A percentile compares a stretch with the other conserved stretches of the same genome.
phyloP scores from a whole-genome alignment of 176 grass and related monocot species.

The Panicum miliaceum region DNA sequence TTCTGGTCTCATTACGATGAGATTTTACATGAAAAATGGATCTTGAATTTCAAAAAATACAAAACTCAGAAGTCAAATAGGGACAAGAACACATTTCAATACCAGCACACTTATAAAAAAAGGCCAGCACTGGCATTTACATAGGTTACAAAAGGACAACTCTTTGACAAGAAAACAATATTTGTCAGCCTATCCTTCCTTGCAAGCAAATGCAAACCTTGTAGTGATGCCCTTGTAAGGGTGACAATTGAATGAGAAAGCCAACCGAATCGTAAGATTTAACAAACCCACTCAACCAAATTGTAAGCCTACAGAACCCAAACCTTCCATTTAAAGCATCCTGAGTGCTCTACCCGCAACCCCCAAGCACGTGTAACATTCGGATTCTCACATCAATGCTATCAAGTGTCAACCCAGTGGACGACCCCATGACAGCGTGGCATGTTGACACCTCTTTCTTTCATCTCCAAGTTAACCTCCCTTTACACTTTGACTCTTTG shows the following conservation, averaged over 20 bases:
- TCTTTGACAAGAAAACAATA: neutral
- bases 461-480: neutral
- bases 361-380: neutral
- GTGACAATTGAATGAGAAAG: neutral
- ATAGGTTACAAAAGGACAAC: neutral
- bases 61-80: neutral
- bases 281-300: neutral
- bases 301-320: neutral
- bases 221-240: neutral
- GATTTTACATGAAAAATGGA: neutral
- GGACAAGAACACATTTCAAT: neutral
- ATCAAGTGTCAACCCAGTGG: neutral
- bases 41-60: slow-evolving; percentile 4
- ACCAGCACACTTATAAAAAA: neutral
- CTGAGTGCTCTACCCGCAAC: neutral
- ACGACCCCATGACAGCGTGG: neutral
- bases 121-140: neutral
- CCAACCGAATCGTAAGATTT: neutral
- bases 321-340: slow-evolving; percentile 1
- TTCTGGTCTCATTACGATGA: neutral
- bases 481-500: neutral
- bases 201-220: slow-evolving; percentile 2
- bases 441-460: neutral
- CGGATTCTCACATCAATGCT: neutral
- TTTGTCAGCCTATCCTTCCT: neutral